Evolutionary conservation across 805 yeast species (phyloP), one percentile per base, ranked within the genome.

Genomic region (Nakazawaea peltata): DNA sequence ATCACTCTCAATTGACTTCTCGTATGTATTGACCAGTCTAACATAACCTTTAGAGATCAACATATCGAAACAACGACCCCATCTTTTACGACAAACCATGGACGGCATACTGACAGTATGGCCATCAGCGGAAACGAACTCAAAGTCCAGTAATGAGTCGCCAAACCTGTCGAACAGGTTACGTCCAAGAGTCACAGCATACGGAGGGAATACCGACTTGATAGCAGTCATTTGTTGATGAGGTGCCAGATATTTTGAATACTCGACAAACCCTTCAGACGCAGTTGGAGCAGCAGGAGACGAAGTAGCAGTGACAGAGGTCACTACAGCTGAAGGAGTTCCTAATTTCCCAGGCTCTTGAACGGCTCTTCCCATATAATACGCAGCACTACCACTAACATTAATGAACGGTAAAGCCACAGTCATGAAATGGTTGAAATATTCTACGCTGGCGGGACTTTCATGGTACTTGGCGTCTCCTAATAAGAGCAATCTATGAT

Each of bases 211-310:
- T 0, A 79, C 81, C 1, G 87, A 75, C 30, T 77, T 59, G 26
- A 79, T 71, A 2, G 82, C 75, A 18, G 82, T 73, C 44, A 78
- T 68, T 39, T 75, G 78, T 6, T 74, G 62, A 19, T 77, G 74
- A 1, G 90, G 90, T 0, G 88, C 84, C 19, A 80, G 75, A 51
- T 81, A 81, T 44, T 77, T 76, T 13, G 84, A 79, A 47, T 82
- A 83, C 22, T 75, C 84, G 34, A 72, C 81, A 50, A 81, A 82
- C 30, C 70, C 64, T 8, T 51, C 16, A 19, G 19, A 26, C 19
- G 15, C 24, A 39, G n/a, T 38, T 39, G 21, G 40, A 40, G 12
- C 27, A 13, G n/a, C n/a, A n/a, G n/a, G n/a, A n/a, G n/a, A n/a
- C n/a, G 10, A n/a, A 9, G 14, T n/a, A n/a, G 27, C 27, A 13